These are phyloP conservation scores for Pythium guiyangense DNA, from an alignment of 352 stramenopile species.

Conservation along the genomic window DNA sequence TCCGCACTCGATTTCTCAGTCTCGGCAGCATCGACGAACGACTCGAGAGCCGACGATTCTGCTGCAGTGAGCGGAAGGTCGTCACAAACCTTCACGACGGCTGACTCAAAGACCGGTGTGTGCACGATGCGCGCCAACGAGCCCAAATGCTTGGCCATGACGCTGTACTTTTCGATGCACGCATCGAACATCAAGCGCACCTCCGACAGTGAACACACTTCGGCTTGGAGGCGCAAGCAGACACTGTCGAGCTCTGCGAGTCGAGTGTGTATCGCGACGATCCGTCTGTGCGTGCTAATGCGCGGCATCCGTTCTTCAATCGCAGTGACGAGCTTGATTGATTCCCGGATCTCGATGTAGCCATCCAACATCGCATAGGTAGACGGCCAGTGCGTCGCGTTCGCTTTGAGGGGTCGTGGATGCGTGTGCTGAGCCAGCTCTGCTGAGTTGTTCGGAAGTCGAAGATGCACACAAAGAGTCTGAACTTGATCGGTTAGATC, in stretches of 20 bases:
- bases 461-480: neutral
- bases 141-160: neutral
- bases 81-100: neutral
- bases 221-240: neutral
- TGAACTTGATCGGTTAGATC: neutral
- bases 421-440: neutral
- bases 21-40: too few relatives aligned
- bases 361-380: neutral
- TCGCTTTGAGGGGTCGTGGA: neutral
- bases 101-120: neutral
- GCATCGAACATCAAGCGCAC: neutral
- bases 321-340: too few relatives aligned
- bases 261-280: neutral
- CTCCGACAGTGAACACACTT: neutral
- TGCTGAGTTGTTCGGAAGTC: neutral
- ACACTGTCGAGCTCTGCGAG: neutral
- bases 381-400: neutral
- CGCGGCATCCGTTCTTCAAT: too few relatives aligned
- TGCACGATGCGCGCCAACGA: neutral
- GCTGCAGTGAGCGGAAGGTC: neutral
- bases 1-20: too few relatives aligned
- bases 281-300: neutral
- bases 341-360: neutral
- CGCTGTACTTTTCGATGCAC: neutral
- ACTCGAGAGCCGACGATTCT: neutral